Base-by-base conservation (phyloP, 2,329 filamentous ascomycete genomes). In the Magnaporthiopsis poae region DNA sequence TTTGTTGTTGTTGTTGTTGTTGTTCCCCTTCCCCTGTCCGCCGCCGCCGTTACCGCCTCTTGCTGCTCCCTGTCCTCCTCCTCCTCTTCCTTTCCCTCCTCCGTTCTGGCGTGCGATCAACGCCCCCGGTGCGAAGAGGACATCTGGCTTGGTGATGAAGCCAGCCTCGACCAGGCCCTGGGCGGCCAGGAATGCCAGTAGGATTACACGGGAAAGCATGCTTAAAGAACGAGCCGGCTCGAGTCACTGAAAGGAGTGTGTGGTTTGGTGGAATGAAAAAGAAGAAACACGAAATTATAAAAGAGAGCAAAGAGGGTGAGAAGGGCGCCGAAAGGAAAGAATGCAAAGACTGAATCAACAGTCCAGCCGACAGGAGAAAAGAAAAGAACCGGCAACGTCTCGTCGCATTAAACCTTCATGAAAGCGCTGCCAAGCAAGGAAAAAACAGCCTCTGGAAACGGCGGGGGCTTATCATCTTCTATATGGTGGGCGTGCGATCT, bases 61-160 rank as follows among this genome's bases (percentile, higher is more conserved):
- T 8, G 35, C 35, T 12, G 5, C 35, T 9, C 35, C 35, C 8
- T 12, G 35, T 11, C 35, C 35, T 9, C 35, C 35, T 9, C 35
- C 35, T 9, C 36, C 36, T 11, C 13, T 39, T 4, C 12, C 36
- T 2, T 84, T 80, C 61, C 76, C 15, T 25, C 46, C 21, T 9
- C 46, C 11, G 8, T 25, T 9, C 46, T 56, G 46, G 7, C 46
- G 46, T 56, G 21, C 46, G 46, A 56, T n/a, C 46, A 56, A 56
- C 46, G 46, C 46, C 46, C 46, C 46, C 9, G 46, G 46, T n/a
- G 46, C 18, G 18, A 56, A 25, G 3, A 56, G n/a, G 9, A 21
- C 8, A 11, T 56, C 46, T 21, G 46, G 46, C 9, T 25, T 13
- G 46, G 1, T 25, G 46, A 56, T 21, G n/a, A 56, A 56, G 21